Evolutionary conservation across 345 rosid genomes (phyloP), one percentile per base, ranked within the genome.

Genomic region (Cardamine occulta): DNA sequence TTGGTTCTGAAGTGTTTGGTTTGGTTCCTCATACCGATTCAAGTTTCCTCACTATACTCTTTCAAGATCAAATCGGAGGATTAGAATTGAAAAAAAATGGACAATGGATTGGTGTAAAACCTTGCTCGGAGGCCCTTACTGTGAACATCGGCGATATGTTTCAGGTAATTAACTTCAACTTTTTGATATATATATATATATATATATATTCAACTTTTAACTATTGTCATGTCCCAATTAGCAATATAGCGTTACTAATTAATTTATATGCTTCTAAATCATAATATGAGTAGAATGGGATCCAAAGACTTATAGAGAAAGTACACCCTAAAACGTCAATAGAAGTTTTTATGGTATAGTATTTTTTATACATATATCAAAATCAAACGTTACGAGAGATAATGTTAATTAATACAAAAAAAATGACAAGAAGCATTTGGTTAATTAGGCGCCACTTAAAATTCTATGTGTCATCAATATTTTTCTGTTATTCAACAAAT

Each of bases 1-100:
- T 63, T 60, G 75, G 88, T 57, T 76, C 83, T 2, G 54, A 82
- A 74, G 73, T 90, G 35, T 81, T 74, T 21, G 98, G 98, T 18
- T 18, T 90, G n/a, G 59, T 90, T 53, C 93, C 97, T 52, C 98
- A 93, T 80, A 90, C 96, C 19, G 97, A 89, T 51, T 74, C 86
- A 8, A 84, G 83, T 75, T 87, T 93, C 63, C 79, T 93, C 48
- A 86, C 93, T 9, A 69, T 93, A 28, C 44, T 93, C 4, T 75
- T 42, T 68, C 95, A 88, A 81, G 95, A 90, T 74, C 82, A 72
- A 5, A 77, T 81, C 4, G 89, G 97, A 24, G 98, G 98, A 1
- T 74, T 90, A 79, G 89, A 93, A 65, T 26, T 90, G 72, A 39
- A 64, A 59, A 87, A 80, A 66, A 79, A 85, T 67, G 96, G 88